These are phyloP conservation scores for Nicotiana undulata DNA, from an alignment of 257 asterid species.

Conservation along the genomic window DNA sequence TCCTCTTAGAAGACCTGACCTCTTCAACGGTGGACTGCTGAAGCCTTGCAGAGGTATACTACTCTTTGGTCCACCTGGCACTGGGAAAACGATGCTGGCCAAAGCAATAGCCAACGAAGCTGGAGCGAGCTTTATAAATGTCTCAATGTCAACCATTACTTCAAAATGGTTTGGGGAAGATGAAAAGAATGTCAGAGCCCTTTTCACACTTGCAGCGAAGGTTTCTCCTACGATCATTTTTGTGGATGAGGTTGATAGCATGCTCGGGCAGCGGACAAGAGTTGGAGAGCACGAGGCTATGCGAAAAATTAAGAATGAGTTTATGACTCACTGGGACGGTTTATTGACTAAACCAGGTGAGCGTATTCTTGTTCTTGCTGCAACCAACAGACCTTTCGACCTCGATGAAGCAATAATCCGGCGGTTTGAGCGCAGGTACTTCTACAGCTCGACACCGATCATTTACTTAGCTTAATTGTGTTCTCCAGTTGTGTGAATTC, in stretches of 20 bases:
- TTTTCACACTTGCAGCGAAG: conserved; percentile 93
- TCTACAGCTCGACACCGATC: not conserved
- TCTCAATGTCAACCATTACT: conserved; percentile 93
- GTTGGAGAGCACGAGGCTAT: conserved; percentile 98
- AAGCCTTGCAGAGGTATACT: conserved; percentile 97
- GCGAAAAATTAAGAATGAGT: conserved; percentile 93
- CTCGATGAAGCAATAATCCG: conserved; percentile 99
- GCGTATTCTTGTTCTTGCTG: conserved; percentile 96
- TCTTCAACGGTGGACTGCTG: conserved; percentile 89
- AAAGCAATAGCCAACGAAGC: conserved; percentile 98
- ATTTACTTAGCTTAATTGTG: not conserved
- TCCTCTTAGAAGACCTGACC: conserved; percentile 95
- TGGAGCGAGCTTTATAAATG: conserved; percentile 96
- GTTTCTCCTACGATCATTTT: conserved; percentile 91
- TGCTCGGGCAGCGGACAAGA: conserved; percentile 95
- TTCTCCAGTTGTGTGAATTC: not conserved
- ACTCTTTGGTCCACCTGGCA: conserved; percentile 98
- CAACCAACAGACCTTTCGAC: conserved; percentile 94
- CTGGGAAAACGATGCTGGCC: conserved; percentile 99
- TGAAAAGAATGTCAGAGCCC: conserved; percentile 93
- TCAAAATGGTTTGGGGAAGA: conserved; percentile 99
- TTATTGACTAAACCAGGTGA: conserved; percentile 83
- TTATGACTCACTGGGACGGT: conserved; percentile 98
- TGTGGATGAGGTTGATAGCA: conserved; percentile 97
- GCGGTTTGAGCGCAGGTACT: conserved; percentile 96